phyloP scores from a whole-genome alignment of 75 land plant genomes.

The Picea glauca region DNA sequence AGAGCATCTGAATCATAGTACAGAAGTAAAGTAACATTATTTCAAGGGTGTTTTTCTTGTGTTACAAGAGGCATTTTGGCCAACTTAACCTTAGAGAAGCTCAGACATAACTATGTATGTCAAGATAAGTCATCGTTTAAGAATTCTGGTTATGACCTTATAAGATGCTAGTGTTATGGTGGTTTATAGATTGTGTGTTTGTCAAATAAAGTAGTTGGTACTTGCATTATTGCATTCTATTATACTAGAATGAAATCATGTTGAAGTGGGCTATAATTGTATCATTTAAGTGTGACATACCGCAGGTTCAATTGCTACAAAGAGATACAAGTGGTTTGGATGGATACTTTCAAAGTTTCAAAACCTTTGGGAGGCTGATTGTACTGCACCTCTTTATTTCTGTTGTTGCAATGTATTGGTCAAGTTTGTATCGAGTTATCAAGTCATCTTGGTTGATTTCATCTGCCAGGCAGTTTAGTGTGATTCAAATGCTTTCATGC shows the following conservation, averaged over 20 bases:
- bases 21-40: neutral
- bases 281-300: neutral
- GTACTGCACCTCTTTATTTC: neutral
- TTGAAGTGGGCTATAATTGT: neutral
- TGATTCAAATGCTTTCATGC: neutral
- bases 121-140: neutral
- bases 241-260: neutral
- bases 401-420: neutral
- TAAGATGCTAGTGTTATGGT: neutral
- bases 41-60: neutral
- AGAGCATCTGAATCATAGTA: neutral
- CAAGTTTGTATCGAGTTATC: neutral
- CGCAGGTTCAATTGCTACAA: neutral
- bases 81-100: neutral
- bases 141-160: neutral
- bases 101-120: neutral
- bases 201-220: neutral
- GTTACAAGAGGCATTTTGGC: neutral
- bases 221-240: neutral
- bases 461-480: neutral
- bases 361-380: neutral
- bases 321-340: neutral
- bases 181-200: neutral
- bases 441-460: neutral
- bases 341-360: neutral